Evolutionary conservation across 2,329 filamentous ascomycete genomes (phyloP).

Genomic region (Thermochaetoides dissita): DNA sequence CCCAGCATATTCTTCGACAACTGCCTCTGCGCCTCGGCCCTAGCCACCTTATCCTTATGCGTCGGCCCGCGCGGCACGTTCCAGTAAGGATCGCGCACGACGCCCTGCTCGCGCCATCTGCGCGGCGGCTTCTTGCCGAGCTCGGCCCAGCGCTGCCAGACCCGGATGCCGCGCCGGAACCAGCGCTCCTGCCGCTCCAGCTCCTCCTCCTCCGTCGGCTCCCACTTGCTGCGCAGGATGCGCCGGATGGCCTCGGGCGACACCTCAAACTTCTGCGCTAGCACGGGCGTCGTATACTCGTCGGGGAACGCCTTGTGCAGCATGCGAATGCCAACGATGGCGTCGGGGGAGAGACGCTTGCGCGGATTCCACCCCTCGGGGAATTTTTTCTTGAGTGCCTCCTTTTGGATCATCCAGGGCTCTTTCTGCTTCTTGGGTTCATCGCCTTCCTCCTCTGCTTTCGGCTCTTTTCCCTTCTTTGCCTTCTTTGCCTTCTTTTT

Average conservation of each 20-base stretch:
- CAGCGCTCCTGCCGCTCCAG: constrained; percentile 44
- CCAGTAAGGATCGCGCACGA: constrained; percentile 28
- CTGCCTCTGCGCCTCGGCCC: constrained; percentile 7
- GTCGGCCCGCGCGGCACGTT: constrained; percentile 8
- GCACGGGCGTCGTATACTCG: constrained; percentile 57
- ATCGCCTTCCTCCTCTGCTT: not conserved
- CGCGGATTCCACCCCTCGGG: constrained; percentile 66
- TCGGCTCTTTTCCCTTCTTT: not conserved
- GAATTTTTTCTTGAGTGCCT: constrained; percentile 63
- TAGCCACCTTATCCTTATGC: constrained; percentile 1
- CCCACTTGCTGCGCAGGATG: constrained; percentile 71
- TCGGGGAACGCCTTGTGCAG: constrained; percentile 66
- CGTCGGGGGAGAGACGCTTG: constrained; percentile 83
- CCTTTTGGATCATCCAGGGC: constrained; percentile 66
- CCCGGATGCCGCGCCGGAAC: constrained; percentile 43
- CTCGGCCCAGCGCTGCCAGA: constrained; percentile 47
- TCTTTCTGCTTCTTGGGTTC: constrained; percentile 13
- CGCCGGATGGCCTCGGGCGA: constrained; percentile 75
- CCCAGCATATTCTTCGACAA: constrained; percentile 4
- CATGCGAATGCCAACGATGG: constrained; percentile 75
- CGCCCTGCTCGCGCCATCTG: constrained; percentile 44
- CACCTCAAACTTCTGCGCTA: constrained; percentile 71
- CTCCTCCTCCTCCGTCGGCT: constrained; percentile 43
- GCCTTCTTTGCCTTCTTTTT: not conserved
- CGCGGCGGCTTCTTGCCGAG: constrained; percentile 47